Evolutionary conservation across 306 rosid genomes (phyloP).

Genomic region (Quillaja saponaria): DNA sequence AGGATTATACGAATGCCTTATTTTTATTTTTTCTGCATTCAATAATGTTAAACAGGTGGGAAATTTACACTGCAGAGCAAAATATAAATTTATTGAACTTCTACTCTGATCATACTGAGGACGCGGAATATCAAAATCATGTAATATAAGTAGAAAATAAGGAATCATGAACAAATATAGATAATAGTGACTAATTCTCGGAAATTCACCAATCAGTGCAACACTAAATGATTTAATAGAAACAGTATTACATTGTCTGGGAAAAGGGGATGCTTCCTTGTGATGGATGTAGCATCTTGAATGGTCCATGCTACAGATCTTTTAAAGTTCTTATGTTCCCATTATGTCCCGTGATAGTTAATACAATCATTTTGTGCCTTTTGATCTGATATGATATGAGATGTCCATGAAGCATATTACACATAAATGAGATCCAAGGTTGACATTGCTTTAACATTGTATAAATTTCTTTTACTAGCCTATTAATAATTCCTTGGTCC

Average conservation of each 20-base stretch:
- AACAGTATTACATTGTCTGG: neutral
- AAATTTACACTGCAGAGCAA: no score
- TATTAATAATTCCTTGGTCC: constrained; percentile 1
- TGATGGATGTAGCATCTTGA: neutral
- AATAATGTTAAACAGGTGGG: neutral
- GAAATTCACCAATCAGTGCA: neutral
- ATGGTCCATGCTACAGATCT: neutral
- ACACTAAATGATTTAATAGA: neutral
- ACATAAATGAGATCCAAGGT: neutral
- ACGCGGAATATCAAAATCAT: constrained; percentile 2
- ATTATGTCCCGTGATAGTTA: neutral
- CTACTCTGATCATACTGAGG: neutral
- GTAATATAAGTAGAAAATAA: neutral
- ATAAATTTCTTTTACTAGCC: constrained; percentile 10
- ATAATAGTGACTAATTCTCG: no score
- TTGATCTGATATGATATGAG: neutral
- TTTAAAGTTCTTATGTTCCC: neutral
- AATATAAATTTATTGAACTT: neutral
- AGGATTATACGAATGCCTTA: neutral
- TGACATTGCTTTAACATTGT: constrained; percentile 14
- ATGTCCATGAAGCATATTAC: neutral
- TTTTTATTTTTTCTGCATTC: neutral
- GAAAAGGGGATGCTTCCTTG: neutral
- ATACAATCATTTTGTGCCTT: neutral
- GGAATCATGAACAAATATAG: no score